phyloP scores from a whole-genome alignment of 2,329 filamentous ascomycete species.

The Trichoderma brevicompactum region DNA sequence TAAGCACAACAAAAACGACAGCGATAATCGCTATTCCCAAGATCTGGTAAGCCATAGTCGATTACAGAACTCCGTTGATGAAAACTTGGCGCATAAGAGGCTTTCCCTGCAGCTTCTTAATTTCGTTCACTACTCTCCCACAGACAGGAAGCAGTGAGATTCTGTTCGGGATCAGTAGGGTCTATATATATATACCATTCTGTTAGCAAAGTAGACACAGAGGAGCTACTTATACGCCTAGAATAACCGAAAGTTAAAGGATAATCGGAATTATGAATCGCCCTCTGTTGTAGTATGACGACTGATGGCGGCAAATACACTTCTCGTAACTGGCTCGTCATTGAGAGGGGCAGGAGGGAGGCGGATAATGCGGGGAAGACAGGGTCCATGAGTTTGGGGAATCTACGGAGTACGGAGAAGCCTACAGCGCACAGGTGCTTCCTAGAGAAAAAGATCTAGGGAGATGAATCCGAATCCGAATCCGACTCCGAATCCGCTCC shows the following conservation, averaged over 20 bases:
- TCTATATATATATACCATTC: background rate
- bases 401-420: no score
- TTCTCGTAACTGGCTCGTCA: background rate
- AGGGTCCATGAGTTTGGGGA: background rate
- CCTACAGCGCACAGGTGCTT: no score
- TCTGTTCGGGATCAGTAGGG: background rate
- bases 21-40: slow-evolving; percentile 31
- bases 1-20: slow-evolving; percentile 35
- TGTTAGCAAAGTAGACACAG: background rate
- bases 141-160: background rate
- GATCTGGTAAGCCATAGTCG: slow-evolving; percentile 32
- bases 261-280: background rate
- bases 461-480: slow-evolving; percentile 4
- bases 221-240: slow-evolving; percentile 11
- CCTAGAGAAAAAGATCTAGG: background rate
- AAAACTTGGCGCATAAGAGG: background rate
- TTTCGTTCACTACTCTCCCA: background rate
- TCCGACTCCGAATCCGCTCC: slow-evolving; percentile 12
- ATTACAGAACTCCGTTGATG: slow-evolving; percentile 1
- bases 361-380: slow-evolving; percentile 17
- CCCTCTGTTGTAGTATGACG: background rate
- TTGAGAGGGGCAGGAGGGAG: background rate
- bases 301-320: background rate
- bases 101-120: background rate
- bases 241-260: background rate